These are phyloP conservation scores for Epichloe uncinata DNA, from an alignment of 2,329 filamentous ascomycete species.

Conservation along the genomic window DNA sequence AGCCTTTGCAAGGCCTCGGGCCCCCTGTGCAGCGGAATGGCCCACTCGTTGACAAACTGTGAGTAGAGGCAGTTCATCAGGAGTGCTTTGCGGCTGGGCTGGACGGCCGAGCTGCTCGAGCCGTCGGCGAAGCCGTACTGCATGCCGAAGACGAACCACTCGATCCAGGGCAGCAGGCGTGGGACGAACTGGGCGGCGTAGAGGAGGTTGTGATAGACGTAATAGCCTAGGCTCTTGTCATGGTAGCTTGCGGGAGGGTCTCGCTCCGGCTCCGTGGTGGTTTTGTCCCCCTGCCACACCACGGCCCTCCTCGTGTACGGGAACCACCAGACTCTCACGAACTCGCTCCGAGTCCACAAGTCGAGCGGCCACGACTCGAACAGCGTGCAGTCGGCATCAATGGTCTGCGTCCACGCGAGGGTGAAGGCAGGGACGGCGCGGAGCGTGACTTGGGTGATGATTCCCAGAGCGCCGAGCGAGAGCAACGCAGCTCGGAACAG, in stretches of 20 bases:
- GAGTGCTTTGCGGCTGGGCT: constrained; percentile 66
- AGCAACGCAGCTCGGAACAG: constrained; percentile 82
- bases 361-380: constrained; percentile 57
- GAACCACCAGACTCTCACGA: constrained; percentile 94
- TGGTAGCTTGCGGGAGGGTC: constrained; percentile 62
- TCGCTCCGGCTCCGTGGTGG: constrained; percentile 48
- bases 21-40: constrained; percentile 70
- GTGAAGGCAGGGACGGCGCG: constrained; percentile 68
- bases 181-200: constrained; percentile 69
- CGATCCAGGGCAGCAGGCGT: constrained; percentile 69
- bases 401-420: constrained; percentile 74
- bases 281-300: constrained; percentile 77
- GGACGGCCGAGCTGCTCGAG: constrained; percentile 56
- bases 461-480: constrained; percentile 78
- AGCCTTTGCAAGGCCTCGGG: constrained; percentile 77
- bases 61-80: constrained; percentile 96
- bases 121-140: constrained; percentile 81
- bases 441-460: constrained; percentile 82
- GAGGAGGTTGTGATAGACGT: constrained; percentile 84
- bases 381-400: constrained; percentile 57
- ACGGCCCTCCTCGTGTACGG: constrained; percentile 82
- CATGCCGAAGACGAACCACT: constrained; percentile 96
- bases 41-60: constrained; percentile 99
- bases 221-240: constrained; percentile 68
- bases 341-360: constrained; percentile 77